Percentiles rank a stretch among this genome's conserved stretches.
Evolutionary conservation across 2,329 filamentous ascomycete species (phyloP).

Genomic region (Fusarium sulawesiense): DNA sequence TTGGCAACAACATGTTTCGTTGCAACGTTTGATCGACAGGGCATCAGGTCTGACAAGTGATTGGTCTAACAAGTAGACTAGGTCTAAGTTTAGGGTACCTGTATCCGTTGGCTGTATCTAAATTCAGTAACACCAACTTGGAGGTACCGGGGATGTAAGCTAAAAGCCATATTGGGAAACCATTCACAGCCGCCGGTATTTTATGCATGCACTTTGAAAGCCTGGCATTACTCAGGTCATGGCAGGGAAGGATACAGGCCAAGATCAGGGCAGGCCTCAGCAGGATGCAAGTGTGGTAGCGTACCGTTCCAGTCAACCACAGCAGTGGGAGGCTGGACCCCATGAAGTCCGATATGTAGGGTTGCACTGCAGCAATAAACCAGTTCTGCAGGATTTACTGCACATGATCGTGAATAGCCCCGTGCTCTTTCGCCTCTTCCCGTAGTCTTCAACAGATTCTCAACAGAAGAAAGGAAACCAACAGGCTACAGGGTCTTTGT

Average conservation of each 20-base stretch:
- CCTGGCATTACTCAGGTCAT: slow-evolving; percentile 11
- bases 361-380: slow-evolving; percentile 29
- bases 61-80: not conserved
- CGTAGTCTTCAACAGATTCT: not conserved
- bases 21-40: not conserved
- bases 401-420: slow-evolving; percentile 9
- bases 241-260: not conserved
- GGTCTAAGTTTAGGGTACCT: not conserved
- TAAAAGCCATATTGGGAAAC: not conserved
- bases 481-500: not conserved
- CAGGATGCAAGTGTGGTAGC: slow-evolving; percentile 14
- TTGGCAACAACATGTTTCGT: not conserved
- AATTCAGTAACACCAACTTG: not conserved
- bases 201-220: slow-evolving; percentile 10
- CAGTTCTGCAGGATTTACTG: not conserved
- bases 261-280: slow-evolving; percentile 11
- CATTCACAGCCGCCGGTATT: not conserved
- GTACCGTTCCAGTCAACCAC: slow-evolving; percentile 10
- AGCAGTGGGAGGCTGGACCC: slow-evolving; percentile 1
- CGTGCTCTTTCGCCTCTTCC: not conserved
- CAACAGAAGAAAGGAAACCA: not conserved
- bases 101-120: not conserved
- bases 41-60: not conserved
- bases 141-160: not conserved
- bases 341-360: slow-evolving; percentile 10